A percentile compares a stretch with the other conserved stretches of the same genome.
phyloP scores from a whole-genome alignment of 179 eudicot species.

The Spergularia azorica region DNA sequence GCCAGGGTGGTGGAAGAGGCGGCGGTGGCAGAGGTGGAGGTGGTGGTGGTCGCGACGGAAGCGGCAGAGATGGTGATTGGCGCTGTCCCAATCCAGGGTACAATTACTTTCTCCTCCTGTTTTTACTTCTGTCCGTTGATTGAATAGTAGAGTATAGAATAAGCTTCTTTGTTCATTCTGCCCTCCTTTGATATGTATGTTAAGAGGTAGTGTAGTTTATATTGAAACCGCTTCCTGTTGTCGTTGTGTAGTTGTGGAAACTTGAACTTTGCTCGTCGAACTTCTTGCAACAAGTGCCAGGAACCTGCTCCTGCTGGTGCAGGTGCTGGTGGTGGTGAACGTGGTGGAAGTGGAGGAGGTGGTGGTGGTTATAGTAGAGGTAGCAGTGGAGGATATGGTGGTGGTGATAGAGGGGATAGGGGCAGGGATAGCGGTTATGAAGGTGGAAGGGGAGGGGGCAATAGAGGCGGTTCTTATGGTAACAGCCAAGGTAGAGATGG shows the following conservation, averaged over 20 bases:
- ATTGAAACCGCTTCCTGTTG: slow-evolving; percentile 30
- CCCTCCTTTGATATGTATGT: background rate
- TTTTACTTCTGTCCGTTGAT: background rate
- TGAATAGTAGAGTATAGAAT: too few species aligned
- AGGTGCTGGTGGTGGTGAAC: slow-evolving; percentile 52
- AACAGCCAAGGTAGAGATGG: slow-evolving; percentile 58
- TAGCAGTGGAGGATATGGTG: slow-evolving; percentile 44
- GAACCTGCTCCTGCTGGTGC: slow-evolving; percentile 63
- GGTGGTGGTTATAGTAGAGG: slow-evolving; percentile 43
- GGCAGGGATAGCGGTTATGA: slow-evolving; percentile 43
- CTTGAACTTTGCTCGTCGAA: slow-evolving; percentile 88
- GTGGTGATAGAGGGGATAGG: slow-evolving; percentile 51
- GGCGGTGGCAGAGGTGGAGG: slow-evolving; percentile 33
- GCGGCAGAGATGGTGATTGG: slow-evolving; percentile 95
- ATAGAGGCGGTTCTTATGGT: slow-evolving; percentile 67
- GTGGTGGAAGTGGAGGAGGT: slow-evolving; percentile 44
- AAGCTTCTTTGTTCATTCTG: background rate
- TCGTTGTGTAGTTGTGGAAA: slow-evolving; percentile 80
- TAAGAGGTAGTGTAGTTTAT: background rate
- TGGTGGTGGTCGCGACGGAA: slow-evolving; percentile 71
- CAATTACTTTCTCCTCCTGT: background rate
- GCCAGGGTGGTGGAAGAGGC: slow-evolving; percentile 46
- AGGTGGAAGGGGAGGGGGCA: slow-evolving; percentile 59
- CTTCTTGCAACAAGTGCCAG: slow-evolving; percentile 89
- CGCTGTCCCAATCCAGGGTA: slow-evolving; percentile 87